Percentiles rank a stretch among this genome's conserved stretches.
Evolutionary conservation across 345 rosid genomes (phyloP).

Genomic region (Draba incana): DNA sequence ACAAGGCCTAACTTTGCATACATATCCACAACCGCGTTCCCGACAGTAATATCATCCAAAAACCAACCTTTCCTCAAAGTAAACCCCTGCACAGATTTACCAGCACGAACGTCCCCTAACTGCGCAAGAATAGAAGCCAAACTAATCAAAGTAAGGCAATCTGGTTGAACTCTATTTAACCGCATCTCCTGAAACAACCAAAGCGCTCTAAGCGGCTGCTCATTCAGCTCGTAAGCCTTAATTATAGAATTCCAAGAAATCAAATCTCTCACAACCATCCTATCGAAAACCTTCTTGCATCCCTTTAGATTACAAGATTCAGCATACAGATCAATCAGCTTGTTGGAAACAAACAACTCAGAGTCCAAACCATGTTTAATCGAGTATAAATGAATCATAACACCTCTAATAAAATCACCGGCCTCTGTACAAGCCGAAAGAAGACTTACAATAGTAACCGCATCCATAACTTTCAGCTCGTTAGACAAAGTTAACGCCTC

Average conservation of each 20-base stretch:
- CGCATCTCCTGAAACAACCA: slow-evolving; percentile 47
- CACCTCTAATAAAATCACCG: slow-evolving; percentile 46
- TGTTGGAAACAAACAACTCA: slow-evolving; percentile 54
- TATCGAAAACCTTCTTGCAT: slow-evolving; percentile 47
- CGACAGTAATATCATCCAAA: slow-evolving; percentile 43
- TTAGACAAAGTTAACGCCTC: slow-evolving; percentile 50
- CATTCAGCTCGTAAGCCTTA: slow-evolving; percentile 59
- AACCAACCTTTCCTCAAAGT: slow-evolving; percentile 51
- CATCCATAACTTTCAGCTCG: slow-evolving; percentile 55
- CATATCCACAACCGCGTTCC: slow-evolving; percentile 60
- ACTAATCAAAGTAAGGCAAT: slow-evolving; percentile 56
- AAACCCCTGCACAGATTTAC: slow-evolving; percentile 51
- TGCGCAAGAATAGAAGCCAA: slow-evolving; percentile 53
- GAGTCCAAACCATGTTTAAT: slow-evolving; percentile 54
- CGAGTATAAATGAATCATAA: slow-evolving; percentile 49
- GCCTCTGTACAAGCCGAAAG: slow-evolving; percentile 60
- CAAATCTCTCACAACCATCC: slow-evolving; percentile 49
- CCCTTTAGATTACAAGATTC: slow-evolving; percentile 42
- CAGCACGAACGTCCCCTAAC: slow-evolving; percentile 43
- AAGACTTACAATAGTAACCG: slow-evolving; percentile 52
- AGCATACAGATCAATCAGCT: slow-evolving; percentile 60
- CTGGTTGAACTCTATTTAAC: slow-evolving; percentile 45
- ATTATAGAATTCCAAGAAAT: slow-evolving; percentile 69
- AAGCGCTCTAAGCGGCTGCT: slow-evolving; percentile 47
- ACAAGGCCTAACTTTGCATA: slow-evolving; percentile 54